Base-by-base conservation (phyloP, 2,329 filamentous ascomycete species). In the Exophiala viscosa region DNA sequence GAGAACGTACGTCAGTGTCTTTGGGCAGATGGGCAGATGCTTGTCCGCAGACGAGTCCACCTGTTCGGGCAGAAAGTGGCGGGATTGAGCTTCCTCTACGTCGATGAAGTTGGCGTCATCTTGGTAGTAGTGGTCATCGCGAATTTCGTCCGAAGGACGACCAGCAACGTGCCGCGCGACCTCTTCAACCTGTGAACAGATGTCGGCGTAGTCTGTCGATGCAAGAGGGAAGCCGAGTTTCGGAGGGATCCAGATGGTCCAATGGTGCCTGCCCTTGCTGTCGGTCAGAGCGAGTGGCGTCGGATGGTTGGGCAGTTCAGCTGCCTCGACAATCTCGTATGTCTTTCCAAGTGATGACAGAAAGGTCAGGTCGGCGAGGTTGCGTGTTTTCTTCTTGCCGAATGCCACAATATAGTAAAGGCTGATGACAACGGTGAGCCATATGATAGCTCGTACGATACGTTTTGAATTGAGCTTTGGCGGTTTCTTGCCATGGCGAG, bases 241-340 rank as follows among this genome's bases (percentile, higher is more conserved):
- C 5, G 78, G 74, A 1, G 89, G 89, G 34, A 95, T 90, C 1
- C 83, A 90, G 9, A 95, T 80, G 0, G 89, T 93, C 90, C 90
- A 95, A 66, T 81, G 85, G 9, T 83, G 75, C 46, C 77, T 79
- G 2, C 86, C 86, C 40, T 76, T 74, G 20, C 74, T 71, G 69
- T 90, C 87, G 11, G 78, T 81, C 41, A 91, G 76, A 5, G 88
- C 77, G 15, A 93, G 77, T 0, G 88, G 86, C 0, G 85, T 86
- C 0, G 88, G 85, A 57, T 87, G 83, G 23, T 85, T 78, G 0
- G 88, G 87, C n/a, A 90, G 49, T 15, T 59, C 55, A n/a, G 68
- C 38, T 75, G 74, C 55, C 83, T 82, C 82, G 34, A 87, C 79
- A 76, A 88, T 83, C 62, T 88, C 84, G 66, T 83, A 85, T 45